Evolutionary conservation across 352 stramenopile species (phyloP).

Genomic region (Globisporangium camurandrum): DNA sequence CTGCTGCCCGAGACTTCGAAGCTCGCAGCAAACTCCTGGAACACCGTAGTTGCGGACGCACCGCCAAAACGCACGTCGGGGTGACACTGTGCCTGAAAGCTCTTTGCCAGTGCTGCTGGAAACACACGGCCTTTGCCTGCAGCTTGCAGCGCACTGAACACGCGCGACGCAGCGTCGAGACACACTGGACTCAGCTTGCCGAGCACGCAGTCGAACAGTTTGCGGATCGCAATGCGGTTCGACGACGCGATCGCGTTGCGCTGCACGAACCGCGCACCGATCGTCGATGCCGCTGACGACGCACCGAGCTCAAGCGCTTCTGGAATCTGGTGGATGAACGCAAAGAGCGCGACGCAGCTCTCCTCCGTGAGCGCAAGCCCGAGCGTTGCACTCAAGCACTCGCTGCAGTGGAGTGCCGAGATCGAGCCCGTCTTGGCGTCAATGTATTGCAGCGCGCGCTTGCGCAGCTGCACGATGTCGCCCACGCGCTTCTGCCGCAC

Average conservation of each 20-base stretch:
- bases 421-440: conserved; percentile 48
- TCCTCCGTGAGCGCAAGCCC: conserved; percentile 32
- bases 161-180: conserved; percentile 19
- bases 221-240: conserved; percentile 27
- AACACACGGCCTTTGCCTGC: conserved; percentile 55
- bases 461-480: conserved; percentile 41
- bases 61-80: conserved; percentile 52
- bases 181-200: conserved; percentile 30
- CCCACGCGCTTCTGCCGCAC: conserved; percentile 37
- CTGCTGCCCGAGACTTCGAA: conserved; percentile 42
- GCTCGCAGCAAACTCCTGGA: conserved; percentile 64
- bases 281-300: conserved; percentile 9
- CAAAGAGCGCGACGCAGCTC: conserved; percentile 44
- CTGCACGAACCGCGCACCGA: conserved; percentile 31
- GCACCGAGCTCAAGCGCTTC: conserved; percentile 7
- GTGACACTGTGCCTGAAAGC: conserved; percentile 51
- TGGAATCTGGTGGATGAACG: conserved; percentile 26
- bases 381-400: conserved; percentile 27
- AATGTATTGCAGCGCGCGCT: conserved; percentile 34
- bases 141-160: conserved; percentile 40
- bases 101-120: conserved; percentile 43
- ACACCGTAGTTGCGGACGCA: conserved; percentile 23
- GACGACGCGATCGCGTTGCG: conserved; percentile 17
- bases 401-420: conserved; percentile 30
- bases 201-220: conserved; percentile 31